These are phyloP conservation scores for Saccharomycopsis crataegensis DNA, from an alignment of 1,139 yeast genomes.

Conservation along the genomic window DNA sequence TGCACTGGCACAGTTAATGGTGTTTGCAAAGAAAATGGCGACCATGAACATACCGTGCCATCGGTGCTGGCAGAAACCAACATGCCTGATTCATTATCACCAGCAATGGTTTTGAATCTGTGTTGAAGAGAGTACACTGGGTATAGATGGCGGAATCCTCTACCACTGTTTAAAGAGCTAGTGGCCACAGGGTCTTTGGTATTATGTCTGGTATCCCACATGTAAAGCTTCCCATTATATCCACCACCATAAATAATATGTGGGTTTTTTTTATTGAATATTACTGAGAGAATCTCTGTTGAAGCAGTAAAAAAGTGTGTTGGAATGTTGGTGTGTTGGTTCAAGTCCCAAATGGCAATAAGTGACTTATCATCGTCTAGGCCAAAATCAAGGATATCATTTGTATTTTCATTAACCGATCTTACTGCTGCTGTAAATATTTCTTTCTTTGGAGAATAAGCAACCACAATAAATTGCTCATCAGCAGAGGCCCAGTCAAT, in stretches of 20 bases:
- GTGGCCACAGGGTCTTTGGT: constrained; percentile 26
- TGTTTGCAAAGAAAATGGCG: constrained; percentile 36
- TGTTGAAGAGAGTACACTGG: constrained; percentile 35
- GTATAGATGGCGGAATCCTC: constrained; percentile 34
- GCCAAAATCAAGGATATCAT: constrained; percentile 26
- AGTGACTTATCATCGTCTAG: constrained; percentile 31
- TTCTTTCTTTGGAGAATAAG: constrained; percentile 24
- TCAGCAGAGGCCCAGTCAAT: constrained; percentile 37
- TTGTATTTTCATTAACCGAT: too few species aligned
- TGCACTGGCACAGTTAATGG: constrained; percentile 31
- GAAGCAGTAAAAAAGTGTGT: constrained; percentile 39
- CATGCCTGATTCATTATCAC: constrained; percentile 23
- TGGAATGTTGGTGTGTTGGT: constrained; percentile 28
- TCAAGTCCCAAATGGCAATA: constrained; percentile 32
- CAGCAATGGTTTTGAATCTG: constrained; percentile 1
- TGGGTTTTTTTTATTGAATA: constrained; percentile 34
- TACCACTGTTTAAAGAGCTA: constrained; percentile 24
- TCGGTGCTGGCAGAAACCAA: constrained; percentile 38
- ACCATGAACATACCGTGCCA: constrained; percentile 42
- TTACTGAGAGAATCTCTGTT: constrained; percentile 34
- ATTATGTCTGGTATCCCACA: constrained; percentile 35
- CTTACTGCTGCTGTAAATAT: constrained; percentile 3
- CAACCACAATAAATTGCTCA: constrained; percentile 37
- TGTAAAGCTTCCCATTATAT: constrained; percentile 40
- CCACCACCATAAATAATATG: constrained; percentile 37